Base-by-base conservation (phyloP, 805 yeast species). In the Saccharomycopsis fermentans region DNA sequence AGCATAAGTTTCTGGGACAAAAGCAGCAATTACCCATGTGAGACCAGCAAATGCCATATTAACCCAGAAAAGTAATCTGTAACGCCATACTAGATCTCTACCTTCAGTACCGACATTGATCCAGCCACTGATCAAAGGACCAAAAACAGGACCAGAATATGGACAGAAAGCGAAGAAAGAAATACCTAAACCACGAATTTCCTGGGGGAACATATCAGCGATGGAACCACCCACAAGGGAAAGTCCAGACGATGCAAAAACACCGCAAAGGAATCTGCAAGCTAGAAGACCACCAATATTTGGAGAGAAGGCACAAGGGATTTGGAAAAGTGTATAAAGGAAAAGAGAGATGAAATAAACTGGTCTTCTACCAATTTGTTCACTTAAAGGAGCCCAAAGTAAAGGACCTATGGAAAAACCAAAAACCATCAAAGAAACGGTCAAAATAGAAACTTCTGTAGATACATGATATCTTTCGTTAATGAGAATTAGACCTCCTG, bases 91-190 rank as follows among this genome's bases (percentile, higher is more conserved):
- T 6, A 61, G 12, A 26, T 59, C 61, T 14, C 39, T 55, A 35
- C 74, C 64, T 17, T 77, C 79, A n/a, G 92, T 79, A 60, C 83
- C 81, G 55, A 86, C 83, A 59, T 84, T 78, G 66, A 90, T 83
- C 75, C 90, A 90, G 43, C 97, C 96, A 66, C 89, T 87, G 39
- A 88, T 90, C 57, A 90, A 72, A 2, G 96, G 96, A 37, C 96
- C 97, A 54, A 90, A 72, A 40, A 88, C 95, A 1, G 97, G 97
- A 55, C 96, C 97, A 63, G 91, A 85, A 71, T 90, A 90, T 1
- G 97, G 97, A 60, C 94, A 90, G 67, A 89, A 90, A 12, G 96
- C 91, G 67, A 90, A 90, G 66, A 86, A 86, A 0, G 96, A 95
- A 72, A 90, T 89, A 47, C 96, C 96, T 66, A 83, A 79, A 65